Conservation (phyloP, 352 stramenopile genomes). For the Pythium aphanidermatum region DNA sequence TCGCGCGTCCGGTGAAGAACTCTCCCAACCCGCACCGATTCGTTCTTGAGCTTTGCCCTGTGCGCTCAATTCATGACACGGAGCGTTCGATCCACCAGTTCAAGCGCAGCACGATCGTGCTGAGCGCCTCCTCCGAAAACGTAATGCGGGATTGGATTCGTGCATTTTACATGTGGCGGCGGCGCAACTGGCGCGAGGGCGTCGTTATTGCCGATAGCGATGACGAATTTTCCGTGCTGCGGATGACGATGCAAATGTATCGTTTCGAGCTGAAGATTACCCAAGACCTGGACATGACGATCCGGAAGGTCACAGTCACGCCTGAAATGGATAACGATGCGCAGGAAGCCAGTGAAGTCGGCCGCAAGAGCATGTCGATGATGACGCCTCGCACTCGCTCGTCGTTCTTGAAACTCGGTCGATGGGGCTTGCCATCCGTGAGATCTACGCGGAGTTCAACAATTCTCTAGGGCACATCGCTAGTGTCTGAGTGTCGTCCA, state of each 20-base stretch:
- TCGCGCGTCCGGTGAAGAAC: slow-evolving; percentile 34
- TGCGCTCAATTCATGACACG: slow-evolving; percentile 70
- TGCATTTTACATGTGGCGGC: slow-evolving; percentile 67
- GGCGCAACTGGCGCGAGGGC: slow-evolving; percentile 71
- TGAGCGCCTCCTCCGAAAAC: slow-evolving; percentile 47
- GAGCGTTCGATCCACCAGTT: slow-evolving; percentile 66
- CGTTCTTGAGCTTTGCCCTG: slow-evolving; percentile 58
- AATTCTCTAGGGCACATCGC: slow-evolving; percentile 10
- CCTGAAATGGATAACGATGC: slow-evolving; percentile 22
- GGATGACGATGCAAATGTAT: slow-evolving; percentile 64
- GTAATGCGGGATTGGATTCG: slow-evolving; percentile 54
- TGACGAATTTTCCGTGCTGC: slow-evolving; percentile 58
- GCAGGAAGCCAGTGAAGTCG: slow-evolving; percentile 4
- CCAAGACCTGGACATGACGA: slow-evolving; percentile 26
- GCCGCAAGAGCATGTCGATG: slow-evolving; percentile 21
- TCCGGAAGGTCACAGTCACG: slow-evolving; percentile 46
- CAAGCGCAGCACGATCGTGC: slow-evolving; percentile 39
- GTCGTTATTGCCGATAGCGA: slow-evolving; percentile 51
- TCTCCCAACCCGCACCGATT: slow-evolving; percentile 58
- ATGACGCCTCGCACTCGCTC: slow-evolving; percentile 23
- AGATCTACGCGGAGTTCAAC: slow-evolving; percentile 18
- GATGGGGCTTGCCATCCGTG: slow-evolving; percentile 12
- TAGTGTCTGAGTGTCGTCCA: not conserved
- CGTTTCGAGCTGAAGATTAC: slow-evolving; percentile 57
- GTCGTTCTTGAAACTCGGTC: slow-evolving; percentile 17